Evolutionary conservation across 1,139 yeast genomes (phyloP).

Genomic region (Lodderomyces elongisporus): DNA sequence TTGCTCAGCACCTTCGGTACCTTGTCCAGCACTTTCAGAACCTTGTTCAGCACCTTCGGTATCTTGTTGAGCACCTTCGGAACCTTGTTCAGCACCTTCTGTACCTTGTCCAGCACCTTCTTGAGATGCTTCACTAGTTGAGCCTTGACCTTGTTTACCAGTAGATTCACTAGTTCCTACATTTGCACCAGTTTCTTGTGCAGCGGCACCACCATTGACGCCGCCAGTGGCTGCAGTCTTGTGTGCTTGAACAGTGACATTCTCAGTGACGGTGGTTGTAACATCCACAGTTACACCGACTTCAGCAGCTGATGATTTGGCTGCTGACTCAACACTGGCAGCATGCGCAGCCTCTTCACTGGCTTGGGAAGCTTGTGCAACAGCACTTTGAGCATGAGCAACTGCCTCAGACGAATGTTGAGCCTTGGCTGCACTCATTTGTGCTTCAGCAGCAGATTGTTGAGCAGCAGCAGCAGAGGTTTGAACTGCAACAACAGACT

Average conservation of each 20-base stretch:
- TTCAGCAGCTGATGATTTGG: conserved; percentile 5
- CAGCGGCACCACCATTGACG: neutral
- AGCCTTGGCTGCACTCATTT: conserved; percentile 8
- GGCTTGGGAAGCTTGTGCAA: conserved; percentile 8
- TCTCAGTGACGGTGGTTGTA: neutral
- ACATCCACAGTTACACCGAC: neutral
- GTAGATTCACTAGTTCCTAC: neutral
- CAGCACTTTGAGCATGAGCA: conserved; percentile 8
- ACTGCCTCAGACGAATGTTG: conserved; percentile 6
- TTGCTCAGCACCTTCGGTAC: too few species aligned
- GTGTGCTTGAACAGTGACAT: conserved; percentile 2
- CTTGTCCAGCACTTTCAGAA: too few species aligned
- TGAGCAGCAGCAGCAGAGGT: conserved; percentile 7
- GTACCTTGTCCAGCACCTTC: neutral
- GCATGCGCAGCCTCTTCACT: conserved; percentile 7
- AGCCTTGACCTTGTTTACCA: neutral
- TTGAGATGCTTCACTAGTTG: neutral
- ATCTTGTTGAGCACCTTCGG: too few species aligned
- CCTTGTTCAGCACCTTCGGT: too few species aligned
- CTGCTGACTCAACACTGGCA: conserved; percentile 1
- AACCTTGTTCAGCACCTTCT: neutral
- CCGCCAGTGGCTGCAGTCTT: conserved; percentile 2
- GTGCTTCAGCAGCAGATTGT: conserved; percentile 10
- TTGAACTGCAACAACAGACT: conserved; percentile 7
- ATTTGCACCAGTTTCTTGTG: neutral